Percentiles rank a stretch among this genome's conserved stretches.
Evolutionary conservation across 768 basidiomycete genomes (phyloP).

Genomic region (Rhizopogon salebrosus): DNA sequence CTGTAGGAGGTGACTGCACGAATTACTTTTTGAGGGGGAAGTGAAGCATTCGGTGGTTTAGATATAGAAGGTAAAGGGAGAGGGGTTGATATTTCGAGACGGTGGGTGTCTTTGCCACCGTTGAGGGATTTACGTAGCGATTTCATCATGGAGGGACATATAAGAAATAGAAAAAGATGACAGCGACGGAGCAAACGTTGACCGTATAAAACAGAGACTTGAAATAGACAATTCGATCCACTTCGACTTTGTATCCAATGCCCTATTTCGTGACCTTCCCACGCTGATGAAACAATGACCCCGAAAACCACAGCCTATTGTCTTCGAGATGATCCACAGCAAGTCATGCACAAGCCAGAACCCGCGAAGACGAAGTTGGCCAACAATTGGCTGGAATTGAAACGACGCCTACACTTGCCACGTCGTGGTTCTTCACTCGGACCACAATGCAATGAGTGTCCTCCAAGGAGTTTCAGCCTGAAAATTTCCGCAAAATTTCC

Average conservation of each 20-base stretch:
- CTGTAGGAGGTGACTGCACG: constrained; percentile 68
- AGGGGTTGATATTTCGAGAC: constrained; percentile 68
- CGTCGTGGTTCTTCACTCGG: no score
- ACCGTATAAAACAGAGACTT: constrained; percentile 13
- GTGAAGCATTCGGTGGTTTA: constrained; percentile 63
- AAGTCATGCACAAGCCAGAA: no score
- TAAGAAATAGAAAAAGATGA: constrained; percentile 4
- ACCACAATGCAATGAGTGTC: no score
- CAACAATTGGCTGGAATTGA: no score
- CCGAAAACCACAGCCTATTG: constrained; percentile 4
- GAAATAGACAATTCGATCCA: constrained; percentile 6
- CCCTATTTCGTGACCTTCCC: constrained; percentile 1
- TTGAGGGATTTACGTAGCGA: constrained; percentile 78
- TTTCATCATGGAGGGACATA: constrained; percentile 53
- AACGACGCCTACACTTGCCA: no score
- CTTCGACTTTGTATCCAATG: background rate
- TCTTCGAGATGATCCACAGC: constrained; percentile 3
- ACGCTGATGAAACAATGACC: constrained; percentile 8
- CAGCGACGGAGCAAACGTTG: constrained; percentile 7
- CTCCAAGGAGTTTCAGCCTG: no score
- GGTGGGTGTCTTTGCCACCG: constrained; percentile 50
- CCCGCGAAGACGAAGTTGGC: no score
- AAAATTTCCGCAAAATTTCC: no score
- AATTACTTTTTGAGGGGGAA: constrained; percentile 94
- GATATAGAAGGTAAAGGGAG: constrained; percentile 61